Conservation (phyloP, 2,329 filamentous ascomycete genomes). For the Didymella keratinophila region DNA sequence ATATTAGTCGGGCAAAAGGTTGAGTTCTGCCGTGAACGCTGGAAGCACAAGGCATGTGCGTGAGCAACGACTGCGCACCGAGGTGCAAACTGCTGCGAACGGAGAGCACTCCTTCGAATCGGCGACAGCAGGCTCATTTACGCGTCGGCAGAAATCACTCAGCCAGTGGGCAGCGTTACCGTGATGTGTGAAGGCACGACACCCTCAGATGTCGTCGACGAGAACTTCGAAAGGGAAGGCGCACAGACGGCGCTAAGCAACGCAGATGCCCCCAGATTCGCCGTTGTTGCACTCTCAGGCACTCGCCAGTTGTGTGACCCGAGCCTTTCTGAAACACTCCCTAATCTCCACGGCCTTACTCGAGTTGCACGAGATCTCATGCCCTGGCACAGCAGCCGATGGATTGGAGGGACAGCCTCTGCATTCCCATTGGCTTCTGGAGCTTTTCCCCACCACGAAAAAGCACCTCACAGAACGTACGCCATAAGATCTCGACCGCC, state of each 20-base stretch:
- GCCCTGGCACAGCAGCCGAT: constrained; percentile 25
- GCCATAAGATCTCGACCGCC: constrained; percentile 33
- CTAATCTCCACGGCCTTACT: constrained; percentile 19
- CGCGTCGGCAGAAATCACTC: constrained; percentile 28
- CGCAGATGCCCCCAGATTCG: not conserved
- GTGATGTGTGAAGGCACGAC: constrained; percentile 26
- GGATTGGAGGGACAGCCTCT: constrained; percentile 2
- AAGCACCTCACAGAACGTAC: constrained; percentile 31
- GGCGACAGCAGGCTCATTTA: constrained; percentile 42
- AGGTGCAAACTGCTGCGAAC: constrained; percentile 28
- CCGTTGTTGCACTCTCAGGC: constrained; percentile 9
- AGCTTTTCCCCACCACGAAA: constrained; percentile 17
- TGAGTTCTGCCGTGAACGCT: constrained; percentile 41
- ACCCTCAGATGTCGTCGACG: constrained; percentile 23
- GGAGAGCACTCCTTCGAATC: constrained; percentile 33
- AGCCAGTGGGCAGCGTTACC: constrained; percentile 28
- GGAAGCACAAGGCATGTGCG: constrained; percentile 27
- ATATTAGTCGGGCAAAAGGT: constrained; percentile 45
- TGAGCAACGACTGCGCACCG: constrained; percentile 27
- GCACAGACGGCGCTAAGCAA: constrained; percentile 11
- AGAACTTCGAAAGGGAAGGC: constrained; percentile 27
- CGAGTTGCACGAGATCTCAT: constrained; percentile 26
- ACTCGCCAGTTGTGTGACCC: constrained; percentile 14
- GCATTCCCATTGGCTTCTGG: constrained; percentile 27
- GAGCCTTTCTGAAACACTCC: constrained; percentile 30